Percentiles rank a stretch among this genome's conserved stretches.
Conservation (phyloP, 768 basidiomycete species). For the Trametes meyenii region DNA sequence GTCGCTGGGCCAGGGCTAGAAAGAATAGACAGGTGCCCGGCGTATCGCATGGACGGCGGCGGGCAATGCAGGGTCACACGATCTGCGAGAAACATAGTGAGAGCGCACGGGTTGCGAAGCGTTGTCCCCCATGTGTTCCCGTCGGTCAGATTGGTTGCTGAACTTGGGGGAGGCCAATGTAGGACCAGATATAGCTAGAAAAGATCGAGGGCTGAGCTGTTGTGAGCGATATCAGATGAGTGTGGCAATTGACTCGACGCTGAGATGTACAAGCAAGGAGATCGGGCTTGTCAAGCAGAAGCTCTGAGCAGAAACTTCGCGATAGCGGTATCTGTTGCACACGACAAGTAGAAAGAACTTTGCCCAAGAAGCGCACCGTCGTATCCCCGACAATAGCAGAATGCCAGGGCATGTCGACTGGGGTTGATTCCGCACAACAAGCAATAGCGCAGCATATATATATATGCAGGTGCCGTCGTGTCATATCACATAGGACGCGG, state of each 20-base stretch:
- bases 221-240: not conserved
- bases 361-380: not conserved
- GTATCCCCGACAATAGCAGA: not conserved
- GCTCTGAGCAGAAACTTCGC: not conserved
- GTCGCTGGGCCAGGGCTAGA: slow-evolving; percentile 1
- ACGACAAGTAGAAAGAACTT: not conserved
- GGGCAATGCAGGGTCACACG: slow-evolving; percentile 1
- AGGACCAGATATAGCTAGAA: not conserved
- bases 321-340: slow-evolving; percentile 14
- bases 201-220: not conserved
- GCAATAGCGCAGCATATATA: not conserved
- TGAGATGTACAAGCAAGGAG: not conserved
- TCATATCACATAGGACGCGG: not conserved
- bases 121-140: slow-evolving; percentile 9
- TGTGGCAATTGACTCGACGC: not conserved
- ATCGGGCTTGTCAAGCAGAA: not conserved
- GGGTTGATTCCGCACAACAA: not conserved
- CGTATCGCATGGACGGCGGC: slow-evolving; percentile 7
- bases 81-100: not conserved
- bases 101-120: slow-evolving; percentile 10
- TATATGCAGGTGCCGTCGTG: not conserved
- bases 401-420: not conserved
- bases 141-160: slow-evolving; percentile 11
- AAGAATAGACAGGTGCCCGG: slow-evolving; percentile 14
- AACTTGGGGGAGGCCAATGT: not conserved